A percentile compares a stretch with the other conserved stretches of the same genome.
These are phyloP conservation scores for Dothistroma septosporum DNA, from an alignment of 2,329 filamentous ascomycete genomes.

Conservation along the genomic window DNA sequence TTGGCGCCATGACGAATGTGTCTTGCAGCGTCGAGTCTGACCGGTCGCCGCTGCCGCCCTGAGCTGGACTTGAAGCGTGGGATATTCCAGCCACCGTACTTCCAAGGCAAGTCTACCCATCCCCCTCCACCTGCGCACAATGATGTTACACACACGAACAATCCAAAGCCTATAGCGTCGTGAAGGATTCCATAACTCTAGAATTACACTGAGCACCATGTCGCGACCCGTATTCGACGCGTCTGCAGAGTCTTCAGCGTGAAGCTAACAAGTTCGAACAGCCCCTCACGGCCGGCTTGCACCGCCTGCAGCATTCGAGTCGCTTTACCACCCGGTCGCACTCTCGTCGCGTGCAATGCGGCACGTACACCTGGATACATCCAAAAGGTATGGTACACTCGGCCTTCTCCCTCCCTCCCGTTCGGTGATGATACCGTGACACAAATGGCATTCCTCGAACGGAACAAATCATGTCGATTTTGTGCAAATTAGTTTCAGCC, in stretches of 20 bases:
- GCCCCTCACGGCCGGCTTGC: neutral
- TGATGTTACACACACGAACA: constrained; percentile 45
- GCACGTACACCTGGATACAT: neutral
- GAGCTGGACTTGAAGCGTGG: neutral
- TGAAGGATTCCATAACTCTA: constrained; percentile 54
- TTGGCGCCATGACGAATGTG: neutral
- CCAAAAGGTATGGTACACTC: constrained; percentile 19
- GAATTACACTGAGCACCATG: constrained; percentile 52
- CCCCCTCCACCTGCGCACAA: constrained; percentile 11
- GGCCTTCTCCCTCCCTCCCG: neutral
- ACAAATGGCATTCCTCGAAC: constrained; percentile 64
- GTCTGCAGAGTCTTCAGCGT: neutral
- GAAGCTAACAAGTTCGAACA: constrained; percentile 1
- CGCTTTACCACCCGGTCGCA: neutral
- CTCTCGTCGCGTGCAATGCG: neutral
- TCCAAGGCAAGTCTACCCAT: constrained; percentile 9
- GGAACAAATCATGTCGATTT: constrained; percentile 60
- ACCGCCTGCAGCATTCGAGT: neutral
- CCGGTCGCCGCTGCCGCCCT: neutral
- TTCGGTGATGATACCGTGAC: constrained; percentile 59
- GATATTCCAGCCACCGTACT: neutral
- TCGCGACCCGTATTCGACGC: neutral
- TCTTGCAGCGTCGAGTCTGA: neutral
- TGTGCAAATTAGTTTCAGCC: constrained; percentile 65
- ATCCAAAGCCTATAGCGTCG: constrained; percentile 56